These are phyloP conservation scores for Hirsutella thompsonii DNA, from an alignment of 2,329 filamentous ascomycete species.

Conservation along the genomic window DNA sequence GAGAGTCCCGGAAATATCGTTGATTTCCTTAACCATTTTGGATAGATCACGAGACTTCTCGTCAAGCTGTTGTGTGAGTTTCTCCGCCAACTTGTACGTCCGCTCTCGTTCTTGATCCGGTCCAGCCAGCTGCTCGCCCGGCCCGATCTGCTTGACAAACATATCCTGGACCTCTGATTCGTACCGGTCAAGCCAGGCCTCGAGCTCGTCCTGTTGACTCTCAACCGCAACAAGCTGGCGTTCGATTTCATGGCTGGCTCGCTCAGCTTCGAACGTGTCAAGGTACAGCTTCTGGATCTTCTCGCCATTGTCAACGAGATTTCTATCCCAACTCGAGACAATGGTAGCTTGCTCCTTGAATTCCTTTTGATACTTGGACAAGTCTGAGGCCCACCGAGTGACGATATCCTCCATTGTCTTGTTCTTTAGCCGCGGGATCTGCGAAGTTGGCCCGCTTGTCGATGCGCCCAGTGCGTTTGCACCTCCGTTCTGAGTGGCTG, in stretches of 20 bases:
- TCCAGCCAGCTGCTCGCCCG: constrained; percentile 63
- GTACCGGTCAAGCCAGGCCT: constrained; percentile 79
- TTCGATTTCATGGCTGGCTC: constrained; percentile 87
- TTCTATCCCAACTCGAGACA: constrained; percentile 81
- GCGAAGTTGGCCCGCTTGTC: constrained; percentile 68
- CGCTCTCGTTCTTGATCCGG: constrained; percentile 92
- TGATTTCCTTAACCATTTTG: constrained; percentile 98
- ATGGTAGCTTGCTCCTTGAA: constrained; percentile 84
- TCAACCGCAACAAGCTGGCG: constrained; percentile 82
- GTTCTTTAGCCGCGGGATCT: constrained; percentile 85
- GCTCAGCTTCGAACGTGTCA: constrained; percentile 85
- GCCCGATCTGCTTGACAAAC: constrained; percentile 67
- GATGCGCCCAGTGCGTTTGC: constrained; percentile 49
- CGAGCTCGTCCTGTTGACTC: constrained; percentile 82
- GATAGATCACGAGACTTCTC: constrained; percentile 87
- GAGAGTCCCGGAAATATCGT: constrained; percentile 76
- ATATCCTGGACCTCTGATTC: constrained; percentile 85
- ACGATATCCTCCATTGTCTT: constrained; percentile 99
- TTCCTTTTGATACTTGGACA: constrained; percentile 92
- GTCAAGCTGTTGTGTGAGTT: constrained; percentile 77
- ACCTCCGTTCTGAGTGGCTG: constrained; percentile 14
- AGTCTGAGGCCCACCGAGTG: constrained; percentile 87
- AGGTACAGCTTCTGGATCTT: constrained; percentile 91
- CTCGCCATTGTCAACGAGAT: constrained; percentile 84
- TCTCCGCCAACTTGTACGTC: constrained; percentile 93